phyloP scores from a whole-genome alignment of 2,329 filamentous ascomycete species.

The Coniochaeta pulveracea region DNA sequence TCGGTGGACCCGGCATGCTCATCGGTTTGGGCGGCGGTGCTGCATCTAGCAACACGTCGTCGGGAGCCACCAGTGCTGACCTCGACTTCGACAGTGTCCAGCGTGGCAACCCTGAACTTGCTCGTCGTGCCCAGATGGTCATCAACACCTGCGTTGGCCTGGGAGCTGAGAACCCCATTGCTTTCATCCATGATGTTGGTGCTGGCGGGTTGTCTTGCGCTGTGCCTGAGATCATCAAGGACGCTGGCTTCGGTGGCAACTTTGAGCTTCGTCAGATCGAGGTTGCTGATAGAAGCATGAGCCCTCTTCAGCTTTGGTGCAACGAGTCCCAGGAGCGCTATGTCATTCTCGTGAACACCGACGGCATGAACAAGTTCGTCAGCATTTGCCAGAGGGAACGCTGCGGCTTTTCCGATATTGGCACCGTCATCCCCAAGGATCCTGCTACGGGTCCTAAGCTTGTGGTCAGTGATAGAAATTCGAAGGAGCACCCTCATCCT shows the following conservation, averaged over 20 bases:
- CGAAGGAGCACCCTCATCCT: slow-evolving; percentile 59
- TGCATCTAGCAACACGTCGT: slow-evolving; percentile 81
- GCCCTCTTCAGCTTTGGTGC: slow-evolving; percentile 94
- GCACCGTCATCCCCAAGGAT: slow-evolving; percentile 55
- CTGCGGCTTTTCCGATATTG: slow-evolving; percentile 87
- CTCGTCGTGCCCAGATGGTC: slow-evolving; percentile 91
- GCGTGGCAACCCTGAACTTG: slow-evolving; percentile 92
- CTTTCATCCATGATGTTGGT: slow-evolving; percentile 95
- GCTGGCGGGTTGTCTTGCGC: slow-evolving; percentile 71
- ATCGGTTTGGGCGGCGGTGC: slow-evolving; percentile 94
- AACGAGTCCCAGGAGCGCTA: slow-evolving; percentile 96
- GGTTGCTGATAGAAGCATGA: slow-evolving; percentile 83
- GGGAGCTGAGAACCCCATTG: slow-evolving; percentile 77
- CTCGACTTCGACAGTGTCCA: slow-evolving; percentile 97
- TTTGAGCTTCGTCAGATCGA: slow-evolving; percentile 95
- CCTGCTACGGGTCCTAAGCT: slow-evolving; percentile 58
- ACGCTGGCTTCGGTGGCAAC: slow-evolving; percentile 79
- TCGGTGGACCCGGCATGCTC: slow-evolving; percentile 94
- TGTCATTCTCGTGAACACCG: slow-evolving; percentile 75
- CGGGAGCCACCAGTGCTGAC: slow-evolving; percentile 70
- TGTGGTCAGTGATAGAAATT: slow-evolving; percentile 72
- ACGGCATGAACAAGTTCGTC: slow-evolving; percentile 66
- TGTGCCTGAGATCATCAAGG: slow-evolving; percentile 80
- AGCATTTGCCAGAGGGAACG: slow-evolving; percentile 68
- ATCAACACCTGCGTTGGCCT: slow-evolving; percentile 89